These are phyloP conservation scores for Fusarium sacchari DNA, from an alignment of 2,329 filamentous ascomycete species.

Conservation along the genomic window DNA sequence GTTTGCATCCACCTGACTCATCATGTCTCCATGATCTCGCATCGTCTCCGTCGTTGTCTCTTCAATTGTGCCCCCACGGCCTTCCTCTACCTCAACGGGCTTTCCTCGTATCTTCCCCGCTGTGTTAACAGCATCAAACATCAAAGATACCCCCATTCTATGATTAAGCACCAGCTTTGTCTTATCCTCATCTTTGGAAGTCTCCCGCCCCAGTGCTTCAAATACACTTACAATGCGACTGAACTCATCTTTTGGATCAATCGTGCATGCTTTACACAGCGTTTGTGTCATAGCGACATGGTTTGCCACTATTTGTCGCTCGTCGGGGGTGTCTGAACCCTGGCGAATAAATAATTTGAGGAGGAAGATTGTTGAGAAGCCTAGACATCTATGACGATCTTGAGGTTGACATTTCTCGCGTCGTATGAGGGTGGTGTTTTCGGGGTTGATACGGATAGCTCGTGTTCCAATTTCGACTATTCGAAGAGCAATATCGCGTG, in stretches of 20 bases:
- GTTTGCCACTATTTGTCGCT: conserved; percentile 19
- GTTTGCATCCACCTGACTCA: background rate
- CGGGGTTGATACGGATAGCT: background rate
- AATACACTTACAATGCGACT: conserved; percentile 12
- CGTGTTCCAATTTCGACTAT: conserved; percentile 22
- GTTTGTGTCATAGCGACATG: conserved; percentile 23
- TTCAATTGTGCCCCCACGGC: background rate
- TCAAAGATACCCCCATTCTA: conserved; percentile 26
- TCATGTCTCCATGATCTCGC: background rate
- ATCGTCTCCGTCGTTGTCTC: background rate
- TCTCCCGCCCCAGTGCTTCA: conserved; percentile 15
- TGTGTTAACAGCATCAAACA: conserved; percentile 20
- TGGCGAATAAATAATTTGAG: conserved; percentile 29
- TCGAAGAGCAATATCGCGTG: conserved; percentile 9
- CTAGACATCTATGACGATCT: conserved; percentile 26
- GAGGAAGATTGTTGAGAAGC: conserved; percentile 30
- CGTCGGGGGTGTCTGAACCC: background rate
- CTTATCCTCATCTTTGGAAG: background rate
- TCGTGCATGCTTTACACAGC: conserved; percentile 9
- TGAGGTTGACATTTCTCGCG: conserved; percentile 24
- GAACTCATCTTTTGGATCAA: conserved; percentile 23
- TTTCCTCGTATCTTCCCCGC: conserved; percentile 23
- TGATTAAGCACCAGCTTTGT: conserved; percentile 14
- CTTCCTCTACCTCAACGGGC: conserved; percentile 4
- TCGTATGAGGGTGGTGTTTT: background rate